These are phyloP conservation scores for Vicia faba DNA, from an alignment of 306 rosid genomes.

Conservation along the genomic window DNA sequence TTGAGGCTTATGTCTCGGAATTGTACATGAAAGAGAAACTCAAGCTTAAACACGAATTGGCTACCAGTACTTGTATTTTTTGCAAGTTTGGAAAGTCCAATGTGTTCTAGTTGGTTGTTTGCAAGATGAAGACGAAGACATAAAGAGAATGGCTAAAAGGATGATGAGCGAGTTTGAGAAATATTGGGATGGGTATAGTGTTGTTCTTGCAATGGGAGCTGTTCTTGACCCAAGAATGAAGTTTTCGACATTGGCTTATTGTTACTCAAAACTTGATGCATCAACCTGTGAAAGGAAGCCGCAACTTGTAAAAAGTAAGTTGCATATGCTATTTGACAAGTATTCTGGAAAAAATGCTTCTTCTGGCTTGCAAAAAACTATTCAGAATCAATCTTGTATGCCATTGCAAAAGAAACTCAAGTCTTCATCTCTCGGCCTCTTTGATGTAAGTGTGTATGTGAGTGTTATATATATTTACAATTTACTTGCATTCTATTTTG, in stretches of 20 bases:
- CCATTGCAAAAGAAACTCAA: neutral
- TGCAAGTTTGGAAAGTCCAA: conserved; percentile 24
- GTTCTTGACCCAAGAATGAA: conserved; percentile 17
- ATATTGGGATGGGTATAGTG: conserved; percentile 15
- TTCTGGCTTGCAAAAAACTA: neutral
- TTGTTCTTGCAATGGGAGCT: conserved; percentile 11
- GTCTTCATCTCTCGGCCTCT: neutral
- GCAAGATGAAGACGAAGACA: neutral
- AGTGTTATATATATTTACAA: neutral
- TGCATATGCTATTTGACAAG: conserved; percentile 1
- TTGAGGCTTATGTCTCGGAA: neutral
- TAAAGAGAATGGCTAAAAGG: conserved; percentile 17
- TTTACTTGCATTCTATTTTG: neutral
- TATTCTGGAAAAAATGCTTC: neutral
- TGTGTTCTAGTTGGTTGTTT: conserved; percentile 6
- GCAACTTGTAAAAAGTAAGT: neutral
- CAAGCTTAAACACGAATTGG: neutral
- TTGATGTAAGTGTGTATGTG: neutral
- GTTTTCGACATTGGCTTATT: conserved; percentile 4
- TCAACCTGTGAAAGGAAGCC: neutral
- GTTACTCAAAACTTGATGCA: conserved; percentile 6
- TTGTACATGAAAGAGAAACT: neutral
- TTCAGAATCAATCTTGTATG: neutral
- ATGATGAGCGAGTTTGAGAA: neutral
- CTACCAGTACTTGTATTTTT: conserved; percentile 12